Conservation (phyloP, 768 basidiomycete genomes). For the Suillus subalutaceus region DNA sequence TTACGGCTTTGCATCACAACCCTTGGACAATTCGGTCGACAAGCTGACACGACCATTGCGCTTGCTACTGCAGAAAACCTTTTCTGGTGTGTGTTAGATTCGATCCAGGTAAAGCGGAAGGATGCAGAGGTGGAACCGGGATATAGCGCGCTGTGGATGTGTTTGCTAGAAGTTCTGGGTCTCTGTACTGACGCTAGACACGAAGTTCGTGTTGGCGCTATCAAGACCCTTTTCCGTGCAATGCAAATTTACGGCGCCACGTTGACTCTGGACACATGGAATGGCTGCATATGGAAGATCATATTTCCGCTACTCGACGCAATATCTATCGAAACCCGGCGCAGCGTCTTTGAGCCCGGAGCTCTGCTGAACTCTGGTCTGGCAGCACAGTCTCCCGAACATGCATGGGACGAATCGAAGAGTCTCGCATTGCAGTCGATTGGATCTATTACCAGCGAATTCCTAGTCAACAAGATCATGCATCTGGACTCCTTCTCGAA, state of each 20-base stretch:
- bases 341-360: conserved; percentile 20
- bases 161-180: conserved; percentile 79
- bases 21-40: conserved; percentile 88
- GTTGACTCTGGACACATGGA: conserved; percentile 82
- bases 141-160: conserved; percentile 91
- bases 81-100: conserved; percentile 95
- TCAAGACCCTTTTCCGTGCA: conserved; percentile 92
- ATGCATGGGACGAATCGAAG: conserved; percentile 87
- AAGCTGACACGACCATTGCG: conserved; percentile 94
- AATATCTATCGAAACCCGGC: conserved; percentile 59
- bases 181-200: conserved; percentile 81
- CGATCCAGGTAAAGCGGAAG: conserved; percentile 84
- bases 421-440: conserved; percentile 82
- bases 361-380: conserved; percentile 9
- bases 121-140: conserved; percentile 61
- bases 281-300: conserved; percentile 86
- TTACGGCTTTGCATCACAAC: conserved; percentile 89
- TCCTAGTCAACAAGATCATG: conserved; percentile 74
- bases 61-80: conserved; percentile 91
- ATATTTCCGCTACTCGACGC: conserved; percentile 84
- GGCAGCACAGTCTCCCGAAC: conserved; percentile 24
- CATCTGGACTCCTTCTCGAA: conserved; percentile 66
- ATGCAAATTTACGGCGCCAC: conserved; percentile 92
- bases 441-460: conserved; percentile 82
- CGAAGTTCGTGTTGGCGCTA: conserved; percentile 91